These are phyloP conservation scores for Leishmania lainsoni DNA, from an alignment of 208 protist genomes.

Conservation along the genomic window DNA sequence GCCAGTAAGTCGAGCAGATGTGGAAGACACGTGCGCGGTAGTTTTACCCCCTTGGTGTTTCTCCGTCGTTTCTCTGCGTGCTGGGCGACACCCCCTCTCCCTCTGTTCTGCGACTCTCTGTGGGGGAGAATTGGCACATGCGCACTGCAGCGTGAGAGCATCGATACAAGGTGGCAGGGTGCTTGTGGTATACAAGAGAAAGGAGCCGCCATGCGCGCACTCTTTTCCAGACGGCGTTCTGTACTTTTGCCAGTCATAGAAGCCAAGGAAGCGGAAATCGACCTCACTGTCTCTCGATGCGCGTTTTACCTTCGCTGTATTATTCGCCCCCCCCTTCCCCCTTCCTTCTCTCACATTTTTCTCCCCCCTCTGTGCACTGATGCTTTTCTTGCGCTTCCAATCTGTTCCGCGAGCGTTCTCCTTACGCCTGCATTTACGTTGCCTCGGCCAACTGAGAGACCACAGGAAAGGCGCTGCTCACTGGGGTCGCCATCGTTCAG, in stretches of 20 bases:
- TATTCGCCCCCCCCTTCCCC: background rate
- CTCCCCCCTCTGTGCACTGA: background rate
- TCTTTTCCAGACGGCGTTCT: background rate
- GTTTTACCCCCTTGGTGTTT: background rate
- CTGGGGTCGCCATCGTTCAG: background rate
- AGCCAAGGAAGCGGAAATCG: background rate
- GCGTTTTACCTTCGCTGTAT: background rate
- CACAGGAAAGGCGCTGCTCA: no score
- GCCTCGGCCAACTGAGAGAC: background rate
- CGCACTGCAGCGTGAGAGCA: background rate
- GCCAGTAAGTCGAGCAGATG: background rate
- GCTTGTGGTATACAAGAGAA: no score
- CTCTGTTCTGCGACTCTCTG: background rate
- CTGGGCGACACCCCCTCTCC: background rate
- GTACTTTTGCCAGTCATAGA: no score
- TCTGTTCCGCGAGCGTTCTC: background rate
- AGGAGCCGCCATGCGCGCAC: background rate
- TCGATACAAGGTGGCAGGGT: background rate
- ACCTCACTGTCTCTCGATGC: background rate
- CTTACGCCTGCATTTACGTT: background rate
- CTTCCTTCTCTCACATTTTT: background rate
- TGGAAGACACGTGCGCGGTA: background rate
- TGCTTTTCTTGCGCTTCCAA: background rate
- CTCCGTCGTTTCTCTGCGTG: background rate
- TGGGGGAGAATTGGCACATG: background rate